Evolutionary conservation across 495 filamentous ascomycete genomes (phyloP).

Genomic region (Poronia punctata): DNA sequence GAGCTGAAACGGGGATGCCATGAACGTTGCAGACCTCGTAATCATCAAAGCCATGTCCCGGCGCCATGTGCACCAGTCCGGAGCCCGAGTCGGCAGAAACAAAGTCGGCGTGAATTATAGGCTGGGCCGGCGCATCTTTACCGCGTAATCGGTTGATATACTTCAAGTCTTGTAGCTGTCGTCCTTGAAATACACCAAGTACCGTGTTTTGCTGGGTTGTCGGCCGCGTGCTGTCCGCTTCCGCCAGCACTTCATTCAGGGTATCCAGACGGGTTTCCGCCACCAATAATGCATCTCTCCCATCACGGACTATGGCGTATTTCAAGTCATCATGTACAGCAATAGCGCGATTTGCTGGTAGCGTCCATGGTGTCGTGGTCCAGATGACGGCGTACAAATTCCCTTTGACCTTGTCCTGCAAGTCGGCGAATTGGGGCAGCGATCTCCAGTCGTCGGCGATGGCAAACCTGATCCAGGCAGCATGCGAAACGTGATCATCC

Average conservation of each 20-base stretch:
- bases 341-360: constrained; percentile 88
- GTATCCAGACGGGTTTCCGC: constrained; percentile 59
- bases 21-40: constrained; percentile 69
- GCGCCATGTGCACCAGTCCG: constrained; percentile 87
- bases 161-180: constrained; percentile 52
- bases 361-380: constrained; percentile 97
- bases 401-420: constrained; percentile 26
- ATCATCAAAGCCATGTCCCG: constrained; percentile 95
- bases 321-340: constrained; percentile 65
- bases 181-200: constrained; percentile 54
- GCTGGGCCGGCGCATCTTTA: constrained; percentile 45
- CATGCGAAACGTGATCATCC: constrained; percentile 70
- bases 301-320: constrained; percentile 61
- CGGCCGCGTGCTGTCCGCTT: constrained; percentile 25
- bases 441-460: constrained; percentile 45
- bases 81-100: constrained; percentile 82
- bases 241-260: constrained; percentile 22
- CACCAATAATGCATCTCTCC: constrained; percentile 45
- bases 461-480: constrained; percentile 78
- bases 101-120: constrained; percentile 74
- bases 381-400: constrained; percentile 72
- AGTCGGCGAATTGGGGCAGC: constrained; percentile 25
- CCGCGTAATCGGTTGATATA: constrained; percentile 64
- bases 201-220: constrained; percentile 20
- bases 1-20: constrained; percentile 65